phyloP scores from a whole-genome alignment of 176 grass and related monocot species.

The Ampelocalamus luodianensis region DNA sequence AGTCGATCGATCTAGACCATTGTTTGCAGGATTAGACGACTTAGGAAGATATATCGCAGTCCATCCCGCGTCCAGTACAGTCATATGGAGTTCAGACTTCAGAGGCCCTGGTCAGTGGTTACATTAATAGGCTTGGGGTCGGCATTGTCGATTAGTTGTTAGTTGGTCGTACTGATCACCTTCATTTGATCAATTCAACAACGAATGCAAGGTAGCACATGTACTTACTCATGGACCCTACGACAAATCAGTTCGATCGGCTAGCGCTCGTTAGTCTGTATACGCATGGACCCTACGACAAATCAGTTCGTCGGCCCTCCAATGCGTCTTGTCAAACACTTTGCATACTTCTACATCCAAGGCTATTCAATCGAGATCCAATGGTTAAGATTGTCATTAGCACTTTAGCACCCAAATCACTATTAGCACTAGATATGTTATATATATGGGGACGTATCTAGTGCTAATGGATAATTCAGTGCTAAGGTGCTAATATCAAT shows the following conservation, averaged over 20 bases:
- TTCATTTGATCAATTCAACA: conserved; percentile 29
- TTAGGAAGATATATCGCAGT: neutral
- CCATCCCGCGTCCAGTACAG: neutral
- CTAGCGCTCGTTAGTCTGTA: neutral
- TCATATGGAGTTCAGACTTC: neutral
- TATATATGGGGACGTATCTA: too few relatives aligned
- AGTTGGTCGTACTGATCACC: neutral
- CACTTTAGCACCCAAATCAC: too few relatives aligned
- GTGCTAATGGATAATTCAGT: too few relatives aligned
- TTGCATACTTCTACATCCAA: too few relatives aligned
- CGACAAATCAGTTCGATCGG: neutral
- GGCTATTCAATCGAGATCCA: too few relatives aligned
- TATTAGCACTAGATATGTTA: too few relatives aligned
- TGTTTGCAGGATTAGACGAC: neutral
- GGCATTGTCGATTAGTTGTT: neutral
- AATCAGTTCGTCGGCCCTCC: too few relatives aligned
- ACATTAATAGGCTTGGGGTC: neutral
- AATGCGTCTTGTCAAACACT: too few relatives aligned
- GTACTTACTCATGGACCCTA: conserved; percentile 26
- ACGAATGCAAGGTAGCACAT: conserved; percentile 37
- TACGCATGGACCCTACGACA: too few relatives aligned
- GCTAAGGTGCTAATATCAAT: too few relatives aligned
- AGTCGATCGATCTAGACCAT: neutral
- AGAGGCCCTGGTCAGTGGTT: neutral
- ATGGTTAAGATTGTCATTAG: too few relatives aligned